Base-by-base conservation (phyloP, 1,284 basidiomycete species). In the Ustilago shanxiensis region DNA sequence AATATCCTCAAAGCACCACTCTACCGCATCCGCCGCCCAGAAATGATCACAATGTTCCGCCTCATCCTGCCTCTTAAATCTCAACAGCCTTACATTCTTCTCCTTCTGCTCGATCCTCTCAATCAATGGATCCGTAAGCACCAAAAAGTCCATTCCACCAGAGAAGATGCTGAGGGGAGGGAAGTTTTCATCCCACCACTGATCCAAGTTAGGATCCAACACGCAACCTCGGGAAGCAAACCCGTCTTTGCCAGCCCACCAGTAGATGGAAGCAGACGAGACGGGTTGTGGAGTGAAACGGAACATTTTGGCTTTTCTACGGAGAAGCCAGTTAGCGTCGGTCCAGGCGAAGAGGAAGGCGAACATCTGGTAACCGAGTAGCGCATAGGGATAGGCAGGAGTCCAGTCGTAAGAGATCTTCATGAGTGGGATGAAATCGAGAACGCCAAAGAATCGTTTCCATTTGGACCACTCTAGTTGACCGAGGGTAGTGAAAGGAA, bases 341-440 rank as follows among this genome's bases (percentile, higher is more conserved):
- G 90, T 91, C 90, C 90, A 90, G n/a, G 86, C 85, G 72, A 89
- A 89, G 29, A 91, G 85, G 85, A 90, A 91, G 20, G 82, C 83
- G 77, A 91, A 91, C 90, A 91, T 90, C 72, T 89, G 89, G 79
- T 85, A 86, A 33, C 89, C 86, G 69, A 84, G 76, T 67, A 70
- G 73, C 33, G 82, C 78, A 59, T 82, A 71, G 66, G 88, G 87
- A 29, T 87, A 77, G 87, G 89, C 87, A 0, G 89, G 90, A 14
- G 88, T 88, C 79, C 87, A 89, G 75, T 90, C 88, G 83, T 90
- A 91, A n/a, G 89, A 88, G 58, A 84, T 68, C 53, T 89, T 87
- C 90, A 91, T 91, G 45, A 90, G 83, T 0, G 90, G 90, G 60
- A 90, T 90, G 72, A 90, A 91, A 80, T 91, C 90, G 67, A 90